Evolutionary conservation across 257 asterid species (phyloP).

Genomic region (Salvia splendens): DNA sequence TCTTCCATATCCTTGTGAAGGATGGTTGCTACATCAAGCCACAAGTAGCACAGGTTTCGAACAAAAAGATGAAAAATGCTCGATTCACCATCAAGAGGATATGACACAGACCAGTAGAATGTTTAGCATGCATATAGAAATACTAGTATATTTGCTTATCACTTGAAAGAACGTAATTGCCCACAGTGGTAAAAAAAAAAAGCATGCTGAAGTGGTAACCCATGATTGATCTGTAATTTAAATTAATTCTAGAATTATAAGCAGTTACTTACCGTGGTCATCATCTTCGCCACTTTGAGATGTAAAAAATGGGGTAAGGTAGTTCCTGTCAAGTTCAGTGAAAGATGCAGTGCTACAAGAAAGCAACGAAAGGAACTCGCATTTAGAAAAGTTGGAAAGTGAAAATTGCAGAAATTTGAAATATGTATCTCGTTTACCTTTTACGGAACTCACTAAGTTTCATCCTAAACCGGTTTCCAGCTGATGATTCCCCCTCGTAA

Average conservation of each 20-base stretch:
- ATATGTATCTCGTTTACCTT: slow-evolving; percentile 46
- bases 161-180: slow-evolving; percentile 16
- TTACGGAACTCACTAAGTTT: slow-evolving; percentile 84
- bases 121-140: neutral
- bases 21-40: slow-evolving; percentile 7
- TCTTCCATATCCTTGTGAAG: neutral
- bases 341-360: slow-evolving; percentile 82
- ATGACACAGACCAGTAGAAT: neutral
- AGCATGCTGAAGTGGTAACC: slow-evolving; percentile 13
- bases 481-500: slow-evolving; percentile 79
- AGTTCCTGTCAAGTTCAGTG: slow-evolving; percentile 88
- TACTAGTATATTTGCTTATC: slow-evolving; percentile 2
- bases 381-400: slow-evolving; percentile 8
- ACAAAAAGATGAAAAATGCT: neutral
- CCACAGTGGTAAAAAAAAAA: slow-evolving; percentile 9
- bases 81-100: neutral
- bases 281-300: slow-evolving; percentile 84
- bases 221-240: neutral
- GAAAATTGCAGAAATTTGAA: slow-evolving; percentile 2
- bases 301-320: slow-evolving; percentile 96
- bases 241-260: slow-evolving; percentile 8
- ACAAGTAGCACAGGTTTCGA: neutral
- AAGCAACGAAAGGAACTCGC: slow-evolving; percentile 32
- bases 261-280: slow-evolving; percentile 58
- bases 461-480: slow-evolving; percentile 89